A percentile compares a stretch with the other conserved stretches of the same genome.
Evolutionary conservation across 1,284 basidiomycete species (phyloP).

Genomic region (Melampsora abietis-canadensis): DNA sequence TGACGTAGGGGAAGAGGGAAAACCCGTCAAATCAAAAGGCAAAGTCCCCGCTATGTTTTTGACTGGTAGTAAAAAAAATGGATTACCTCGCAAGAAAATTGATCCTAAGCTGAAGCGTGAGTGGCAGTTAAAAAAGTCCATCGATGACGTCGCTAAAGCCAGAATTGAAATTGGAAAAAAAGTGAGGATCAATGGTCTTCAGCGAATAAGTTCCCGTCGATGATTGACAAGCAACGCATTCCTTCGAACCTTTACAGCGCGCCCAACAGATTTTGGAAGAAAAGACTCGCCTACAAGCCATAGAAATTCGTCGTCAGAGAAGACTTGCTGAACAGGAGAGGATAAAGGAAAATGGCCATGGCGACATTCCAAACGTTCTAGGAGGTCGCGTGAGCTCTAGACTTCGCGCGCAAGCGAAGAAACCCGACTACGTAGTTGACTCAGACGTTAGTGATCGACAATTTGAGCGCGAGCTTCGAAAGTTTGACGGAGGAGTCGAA

Average conservation of each 20-base stretch:
- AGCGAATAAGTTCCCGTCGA: not conserved
- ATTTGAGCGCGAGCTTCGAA: constrained; percentile 18
- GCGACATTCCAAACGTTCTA: not conserved
- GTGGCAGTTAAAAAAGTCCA: constrained; percentile 19
- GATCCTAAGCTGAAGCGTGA: constrained; percentile 25
- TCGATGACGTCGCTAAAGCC: constrained; percentile 22
- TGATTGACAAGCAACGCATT: not conserved
- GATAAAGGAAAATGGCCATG: not conserved
- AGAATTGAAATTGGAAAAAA: constrained; percentile 37
- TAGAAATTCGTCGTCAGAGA: constrained; percentile 19
- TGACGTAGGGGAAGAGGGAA: not conserved
- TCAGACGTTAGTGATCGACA: constrained; percentile 27
- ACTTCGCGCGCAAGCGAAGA: constrained; percentile 20
- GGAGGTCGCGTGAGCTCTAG: constrained; percentile 31
- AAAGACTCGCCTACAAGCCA: constrained; percentile 19
- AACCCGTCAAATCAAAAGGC: constrained; percentile 7
- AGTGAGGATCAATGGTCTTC: constrained; percentile 4
- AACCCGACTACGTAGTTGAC: constrained; percentile 40
- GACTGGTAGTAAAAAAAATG: constrained; percentile 8
- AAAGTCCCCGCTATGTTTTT: constrained; percentile 31
- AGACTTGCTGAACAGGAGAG: constrained; percentile 4
- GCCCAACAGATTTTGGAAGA: constrained; percentile 12
- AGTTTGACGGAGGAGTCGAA: constrained; percentile 9
- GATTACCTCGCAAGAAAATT: constrained; percentile 7
- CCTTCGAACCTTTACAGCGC: constrained; percentile 13